A percentile compares a stretch with the other conserved stretches of the same genome.
These are phyloP conservation scores for Rhodofomes roseus DNA, from an alignment of 1,284 basidiomycete species.

Conservation along the genomic window DNA sequence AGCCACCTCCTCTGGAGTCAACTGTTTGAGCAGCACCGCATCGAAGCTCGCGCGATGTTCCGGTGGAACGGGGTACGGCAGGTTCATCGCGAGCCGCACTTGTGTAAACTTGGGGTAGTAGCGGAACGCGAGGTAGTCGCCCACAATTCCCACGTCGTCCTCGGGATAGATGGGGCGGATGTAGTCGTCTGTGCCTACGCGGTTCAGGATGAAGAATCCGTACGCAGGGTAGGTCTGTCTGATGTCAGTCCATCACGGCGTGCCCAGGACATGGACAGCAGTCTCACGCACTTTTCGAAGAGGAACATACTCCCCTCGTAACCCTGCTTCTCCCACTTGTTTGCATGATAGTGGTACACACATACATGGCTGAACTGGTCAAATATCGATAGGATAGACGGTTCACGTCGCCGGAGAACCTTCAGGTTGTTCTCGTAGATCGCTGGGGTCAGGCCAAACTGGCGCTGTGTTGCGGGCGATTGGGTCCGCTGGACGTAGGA, in stretches of 20 bases:
- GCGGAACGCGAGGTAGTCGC: constrained; percentile 71
- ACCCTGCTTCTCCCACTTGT: constrained; percentile 80
- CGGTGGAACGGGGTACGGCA: constrained; percentile 26
- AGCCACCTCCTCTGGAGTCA: constrained; percentile 16
- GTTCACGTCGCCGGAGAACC: constrained; percentile 77
- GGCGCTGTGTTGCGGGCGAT: constrained; percentile 22
- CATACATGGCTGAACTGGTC: constrained; percentile 86
- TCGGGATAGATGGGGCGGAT: constrained; percentile 75
- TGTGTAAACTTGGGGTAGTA: constrained; percentile 68
- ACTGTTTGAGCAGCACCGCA: constrained; percentile 22
- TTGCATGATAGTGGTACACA: constrained; percentile 67
- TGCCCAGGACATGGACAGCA: not conserved
- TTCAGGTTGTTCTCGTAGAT: constrained; percentile 77
- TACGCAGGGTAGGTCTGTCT: constrained; percentile 75
- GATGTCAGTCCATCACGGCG: constrained; percentile 6
- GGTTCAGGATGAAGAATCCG: constrained; percentile 85
- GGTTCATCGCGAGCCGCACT: constrained; percentile 39
- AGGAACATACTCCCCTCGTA: constrained; percentile 89
- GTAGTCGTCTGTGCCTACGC: constrained; percentile 83
- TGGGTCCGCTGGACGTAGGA: constrained; percentile 18
- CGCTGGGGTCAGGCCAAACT: constrained; percentile 20
- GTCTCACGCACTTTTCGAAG: constrained; percentile 65
- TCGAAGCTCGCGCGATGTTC: constrained; percentile 22
- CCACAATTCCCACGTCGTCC: constrained; percentile 67
- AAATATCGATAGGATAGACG: constrained; percentile 75